Evolutionary conservation across 2,329 filamentous ascomycete genomes (phyloP).

Genomic region (Diaporthe sp.): DNA sequence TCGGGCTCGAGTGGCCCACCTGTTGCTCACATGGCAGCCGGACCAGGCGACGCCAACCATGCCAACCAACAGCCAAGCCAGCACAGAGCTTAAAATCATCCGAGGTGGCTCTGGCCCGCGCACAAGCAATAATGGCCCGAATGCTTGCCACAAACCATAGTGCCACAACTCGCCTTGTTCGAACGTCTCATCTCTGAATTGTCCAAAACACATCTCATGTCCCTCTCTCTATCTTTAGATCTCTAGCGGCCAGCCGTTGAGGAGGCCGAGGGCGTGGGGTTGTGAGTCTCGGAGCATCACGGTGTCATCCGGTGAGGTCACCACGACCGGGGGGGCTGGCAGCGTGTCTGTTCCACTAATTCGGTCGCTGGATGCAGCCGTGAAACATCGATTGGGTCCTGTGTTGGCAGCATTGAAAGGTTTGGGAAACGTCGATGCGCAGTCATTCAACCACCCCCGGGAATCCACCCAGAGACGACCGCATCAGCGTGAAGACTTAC

Average conservation of each 20-base stretch:
- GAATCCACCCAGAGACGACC: not conserved
- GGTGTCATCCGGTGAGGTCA: not conserved
- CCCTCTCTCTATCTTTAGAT: slow-evolving; percentile 9
- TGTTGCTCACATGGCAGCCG: not conserved
- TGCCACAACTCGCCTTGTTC: slow-evolving; percentile 16
- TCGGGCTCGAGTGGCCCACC: not conserved
- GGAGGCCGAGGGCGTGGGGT: not conserved
- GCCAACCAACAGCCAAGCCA: slow-evolving; percentile 15
- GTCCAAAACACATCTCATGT: slow-evolving; percentile 3
- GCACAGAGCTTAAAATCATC: slow-evolving; percentile 8
- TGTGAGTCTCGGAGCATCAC: not conserved
- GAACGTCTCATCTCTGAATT: slow-evolving; percentile 9
- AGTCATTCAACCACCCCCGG: not conserved
- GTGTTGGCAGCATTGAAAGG: not conserved
- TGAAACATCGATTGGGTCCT: slow-evolving; percentile 11
- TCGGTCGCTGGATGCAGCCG: slow-evolving; percentile 24
- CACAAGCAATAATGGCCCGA: slow-evolving; percentile 24
- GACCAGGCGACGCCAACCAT: not conserved
- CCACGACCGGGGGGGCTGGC: not conserved
- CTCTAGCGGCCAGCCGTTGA: not conserved
- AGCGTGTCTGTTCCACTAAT: not conserved
- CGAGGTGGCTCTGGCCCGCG: slow-evolving; percentile 11
- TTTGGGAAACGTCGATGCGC: slow-evolving; percentile 1
- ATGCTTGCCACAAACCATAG: slow-evolving; percentile 4
- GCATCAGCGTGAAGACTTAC: not conserved